Evolutionary conservation across 177 flowering plant species (phyloP).

Genomic region (Vitis hybrid): DNA sequence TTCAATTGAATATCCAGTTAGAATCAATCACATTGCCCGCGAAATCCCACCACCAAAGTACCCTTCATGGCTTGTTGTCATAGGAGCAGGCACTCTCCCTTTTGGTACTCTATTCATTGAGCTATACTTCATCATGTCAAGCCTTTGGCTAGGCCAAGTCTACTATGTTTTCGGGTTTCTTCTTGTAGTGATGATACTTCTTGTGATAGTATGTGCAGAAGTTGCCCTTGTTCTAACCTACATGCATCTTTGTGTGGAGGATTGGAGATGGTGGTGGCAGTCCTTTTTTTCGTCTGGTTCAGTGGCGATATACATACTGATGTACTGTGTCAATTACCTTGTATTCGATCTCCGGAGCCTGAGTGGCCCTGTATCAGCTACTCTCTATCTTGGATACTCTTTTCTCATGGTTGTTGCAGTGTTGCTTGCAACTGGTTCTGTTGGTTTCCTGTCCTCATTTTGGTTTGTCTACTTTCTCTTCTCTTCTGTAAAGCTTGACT

Average conservation of each 20-base stretch:
- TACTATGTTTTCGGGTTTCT: slow-evolving; percentile 32
- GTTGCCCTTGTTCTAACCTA: slow-evolving; percentile 29
- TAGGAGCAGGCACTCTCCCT: slow-evolving; percentile 7
- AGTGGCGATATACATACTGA: slow-evolving; percentile 11
- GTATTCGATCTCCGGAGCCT: slow-evolving; percentile 27
- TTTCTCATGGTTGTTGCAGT: slow-evolving; percentile 26
- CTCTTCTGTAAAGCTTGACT: slow-evolving; percentile 30
- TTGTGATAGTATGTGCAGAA: slow-evolving; percentile 25
- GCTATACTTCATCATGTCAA: slow-evolving; percentile 37
- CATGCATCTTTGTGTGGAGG: slow-evolving; percentile 35
- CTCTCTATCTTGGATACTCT: slow-evolving; percentile 26
- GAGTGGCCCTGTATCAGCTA: slow-evolving; percentile 32
- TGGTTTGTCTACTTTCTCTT: slow-evolving; percentile 29
- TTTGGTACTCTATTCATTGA: slow-evolving; percentile 34
- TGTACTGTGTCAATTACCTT: slow-evolving; percentile 28
- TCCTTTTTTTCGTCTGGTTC: slow-evolving; percentile 33
- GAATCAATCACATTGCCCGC: slow-evolving; percentile 2
- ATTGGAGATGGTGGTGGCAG: slow-evolving; percentile 42
- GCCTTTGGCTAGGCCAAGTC: slow-evolving; percentile 31
- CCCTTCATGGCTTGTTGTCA: slow-evolving; percentile 29
- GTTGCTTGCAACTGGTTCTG: slow-evolving; percentile 27
- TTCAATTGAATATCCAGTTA: no score
- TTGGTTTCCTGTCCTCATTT: slow-evolving; percentile 28
- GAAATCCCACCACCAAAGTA: slow-evolving; percentile 21
- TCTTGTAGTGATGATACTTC: slow-evolving; percentile 20